Percentiles rank a stretch among this genome's conserved stretches.
phyloP scores from a whole-genome alignment of 208 protist species.

The Trypanosomatidae sp. region DNA sequence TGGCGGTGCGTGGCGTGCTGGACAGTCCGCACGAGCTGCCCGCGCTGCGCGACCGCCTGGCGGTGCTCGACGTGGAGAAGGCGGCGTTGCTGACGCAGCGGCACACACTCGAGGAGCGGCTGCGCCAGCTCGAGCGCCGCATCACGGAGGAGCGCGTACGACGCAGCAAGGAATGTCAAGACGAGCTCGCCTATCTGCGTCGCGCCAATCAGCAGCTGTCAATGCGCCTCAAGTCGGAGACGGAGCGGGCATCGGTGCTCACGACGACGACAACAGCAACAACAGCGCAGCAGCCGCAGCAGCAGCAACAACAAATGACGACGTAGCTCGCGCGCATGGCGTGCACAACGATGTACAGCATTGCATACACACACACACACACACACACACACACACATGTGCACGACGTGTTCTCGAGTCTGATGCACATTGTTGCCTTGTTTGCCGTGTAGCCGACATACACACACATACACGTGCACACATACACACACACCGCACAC shows the following conservation, averaged over 20 bases:
- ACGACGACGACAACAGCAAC: neutral
- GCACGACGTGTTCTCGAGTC: conserved; percentile 1
- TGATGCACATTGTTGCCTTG: no score
- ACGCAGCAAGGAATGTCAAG: conserved; percentile 78
- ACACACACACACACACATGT: neutral
- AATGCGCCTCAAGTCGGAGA: conserved; percentile 72
- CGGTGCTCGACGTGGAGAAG: conserved; percentile 11
- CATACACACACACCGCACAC: neutral
- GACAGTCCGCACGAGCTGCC: conserved; percentile 3
- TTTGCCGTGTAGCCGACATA: no score
- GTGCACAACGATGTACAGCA: no score
- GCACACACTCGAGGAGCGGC: conserved; percentile 13
- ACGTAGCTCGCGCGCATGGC: no score
- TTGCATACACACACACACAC: neutral
- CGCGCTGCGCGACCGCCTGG: conserved; percentile 13
- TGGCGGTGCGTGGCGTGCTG: conserved; percentile 57
- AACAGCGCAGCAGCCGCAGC: neutral
- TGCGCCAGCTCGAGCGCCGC: conserved; percentile 5
- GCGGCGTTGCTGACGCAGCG: conserved; percentile 12
- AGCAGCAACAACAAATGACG: no score
- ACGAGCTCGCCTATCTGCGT: conserved; percentile 93
- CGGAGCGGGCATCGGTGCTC: conserved; percentile 33
- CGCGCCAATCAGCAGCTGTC: conserved; percentile 92
- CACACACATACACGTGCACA: conserved; percentile 2
- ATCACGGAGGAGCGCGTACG: conserved; percentile 20